Percentiles rank a stretch among this genome's conserved stretches.
These are phyloP conservation scores for Myxozyma udenii DNA, from an alignment of 805 yeast species.

Conservation along the genomic window DNA sequence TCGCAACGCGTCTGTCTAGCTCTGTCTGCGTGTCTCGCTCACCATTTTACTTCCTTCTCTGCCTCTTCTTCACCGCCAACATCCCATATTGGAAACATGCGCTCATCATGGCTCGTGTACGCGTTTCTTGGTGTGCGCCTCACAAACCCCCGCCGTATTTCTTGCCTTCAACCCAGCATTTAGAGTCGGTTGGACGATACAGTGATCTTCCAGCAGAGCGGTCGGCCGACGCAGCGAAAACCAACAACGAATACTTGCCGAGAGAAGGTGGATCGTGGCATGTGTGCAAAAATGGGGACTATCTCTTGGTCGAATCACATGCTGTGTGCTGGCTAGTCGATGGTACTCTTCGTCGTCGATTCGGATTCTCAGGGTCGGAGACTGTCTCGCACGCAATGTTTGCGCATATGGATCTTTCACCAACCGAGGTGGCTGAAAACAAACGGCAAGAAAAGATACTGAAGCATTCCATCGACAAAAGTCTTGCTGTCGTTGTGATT, in stretches of 20 bases:
- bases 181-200: background rate
- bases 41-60: too few species aligned
- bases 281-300: conserved; percentile 31
- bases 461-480: background rate
- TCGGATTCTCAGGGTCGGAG: conserved; percentile 47
- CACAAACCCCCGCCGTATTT: background rate
- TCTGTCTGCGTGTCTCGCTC: too few species aligned
- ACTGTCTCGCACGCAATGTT: conserved; percentile 58
- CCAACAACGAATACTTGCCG: background rate
- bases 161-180: background rate
- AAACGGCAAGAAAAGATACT: background rate
- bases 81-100: too few species aligned
- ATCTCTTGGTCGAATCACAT: conserved; percentile 40
- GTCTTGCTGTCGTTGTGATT: conserved; percentile 56
- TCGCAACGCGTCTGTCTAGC: too few species aligned
- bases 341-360: conserved; percentile 47
- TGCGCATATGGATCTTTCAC: conserved; percentile 46
- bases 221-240: too few species aligned
- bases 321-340: conserved; percentile 53
- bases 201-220: background rate
- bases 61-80: too few species aligned
- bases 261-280: background rate
- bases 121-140: background rate
- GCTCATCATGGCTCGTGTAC: background rate
- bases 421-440: background rate